Evolutionary conservation across 1,139 yeast genomes (phyloP), one percentile per base, ranked within the genome.

Genomic region (Petasospora fabianii): DNA sequence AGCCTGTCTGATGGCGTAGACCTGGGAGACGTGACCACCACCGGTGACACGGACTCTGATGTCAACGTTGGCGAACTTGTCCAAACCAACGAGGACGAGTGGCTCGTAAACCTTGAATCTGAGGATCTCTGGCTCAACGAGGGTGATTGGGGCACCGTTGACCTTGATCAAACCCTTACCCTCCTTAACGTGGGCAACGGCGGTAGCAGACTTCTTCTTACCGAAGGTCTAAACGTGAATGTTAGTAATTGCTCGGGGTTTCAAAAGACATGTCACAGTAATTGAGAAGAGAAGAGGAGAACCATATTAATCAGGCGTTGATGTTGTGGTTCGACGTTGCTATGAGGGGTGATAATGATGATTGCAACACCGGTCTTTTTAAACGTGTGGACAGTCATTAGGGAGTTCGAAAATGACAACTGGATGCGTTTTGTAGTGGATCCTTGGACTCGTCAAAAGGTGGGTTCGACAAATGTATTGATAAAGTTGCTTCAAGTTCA

Each of bases 1-100:
- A 58, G 98, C 98, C 78, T 92, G 98, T 82, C 98, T 92, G 75
- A 92, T 92, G 62, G 98, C 98, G 80, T 90, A 90, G 59, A 92
- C 95, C 80, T 92, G 98, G 56, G 97, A 90, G 61, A 90, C 96
- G 84, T 92, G 98, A 79, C 98, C 98, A 87, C 98, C 98, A 75
- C 98, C 98, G 68, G 95, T 80, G 66, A 92, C 98, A 75, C 92
- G 84, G 69, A 94, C 95, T 80, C 97, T 90, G 77, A 92, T 87
- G 75, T 92, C 98, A 65, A 92, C 84, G 80, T 83, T 83, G 73
- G 95, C 94, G 77, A 87, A 92, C 77, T 92, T 92, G 82, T 94
- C 98, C 68, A 92, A 83, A 67, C 98, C 98, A 66, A 87, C 97
- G 69, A 92, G 77, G 69, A 95, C 81, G 68, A 92, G 82, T 71